A percentile compares a stretch with the other conserved stretches of the same genome.
phyloP scores from a whole-genome alignment of 306 rosid genomes.

The Vigna mungo region DNA sequence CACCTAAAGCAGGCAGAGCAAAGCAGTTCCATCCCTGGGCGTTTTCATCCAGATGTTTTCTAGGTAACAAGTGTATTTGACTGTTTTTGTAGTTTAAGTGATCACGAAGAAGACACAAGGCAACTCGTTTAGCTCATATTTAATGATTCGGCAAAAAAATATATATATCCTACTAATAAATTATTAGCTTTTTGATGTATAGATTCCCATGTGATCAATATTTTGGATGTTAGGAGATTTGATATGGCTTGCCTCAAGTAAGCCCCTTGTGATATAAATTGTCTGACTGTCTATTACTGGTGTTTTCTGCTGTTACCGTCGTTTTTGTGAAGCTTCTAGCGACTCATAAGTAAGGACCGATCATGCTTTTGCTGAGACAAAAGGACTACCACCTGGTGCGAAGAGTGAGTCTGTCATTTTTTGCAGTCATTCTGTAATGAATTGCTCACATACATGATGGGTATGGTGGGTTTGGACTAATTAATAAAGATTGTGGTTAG shows the following conservation, averaged over 20 bases:
- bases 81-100: slow-evolving; percentile 21
- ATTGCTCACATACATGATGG: not conserved
- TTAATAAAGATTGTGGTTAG: not conserved
- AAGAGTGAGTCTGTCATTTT: not conserved
- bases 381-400: not conserved
- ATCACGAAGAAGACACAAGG: slow-evolving; percentile 32
- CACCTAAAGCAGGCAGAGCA: slow-evolving; percentile 91
- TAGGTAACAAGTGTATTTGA: slow-evolving; percentile 37
- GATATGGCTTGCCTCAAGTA: not conserved
- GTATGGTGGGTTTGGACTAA: not conserved
- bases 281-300: slow-evolving; percentile 1
- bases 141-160: not conserved
- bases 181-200: not conserved
- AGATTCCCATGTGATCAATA: not conserved
- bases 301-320: not conserved
- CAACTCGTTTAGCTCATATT: not conserved
- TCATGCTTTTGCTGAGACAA: not conserved
- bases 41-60: slow-evolving; percentile 86
- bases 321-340: slow-evolving; percentile 4
- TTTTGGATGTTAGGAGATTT: slow-evolving; percentile 3
- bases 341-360: not conserved
- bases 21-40: slow-evolving; percentile 84
- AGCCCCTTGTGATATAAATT: not conserved
- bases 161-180: not conserved
- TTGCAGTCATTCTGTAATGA: not conserved